phyloP scores from a whole-genome alignment of 768 basidiomycete species.

The Rhodotorula toruloides region DNA sequence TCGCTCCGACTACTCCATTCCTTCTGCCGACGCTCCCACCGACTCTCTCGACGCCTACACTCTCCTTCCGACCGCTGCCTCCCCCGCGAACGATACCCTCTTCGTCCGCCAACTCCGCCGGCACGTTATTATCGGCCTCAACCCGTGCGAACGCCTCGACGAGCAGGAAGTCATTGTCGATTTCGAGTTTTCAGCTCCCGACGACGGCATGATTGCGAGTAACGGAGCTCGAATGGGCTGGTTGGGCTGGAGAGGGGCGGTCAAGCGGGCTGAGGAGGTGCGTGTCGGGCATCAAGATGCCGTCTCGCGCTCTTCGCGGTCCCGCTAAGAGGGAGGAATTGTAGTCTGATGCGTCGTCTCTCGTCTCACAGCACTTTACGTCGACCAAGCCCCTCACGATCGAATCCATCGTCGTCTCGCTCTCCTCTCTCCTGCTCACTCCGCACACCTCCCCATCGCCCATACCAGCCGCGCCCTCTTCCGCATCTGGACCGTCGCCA shows the following conservation, averaged over 20 bases:
- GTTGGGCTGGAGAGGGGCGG: constrained; percentile 14
- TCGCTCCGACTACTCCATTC: constrained; percentile 14
- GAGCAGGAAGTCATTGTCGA: constrained; percentile 60
- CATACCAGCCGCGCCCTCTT: background rate
- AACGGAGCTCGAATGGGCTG: constrained; percentile 12
- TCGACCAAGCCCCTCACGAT: constrained; percentile 51
- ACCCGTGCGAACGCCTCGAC: constrained; percentile 61
- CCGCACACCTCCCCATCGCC: constrained; percentile 9
- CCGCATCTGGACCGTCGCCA: background rate
- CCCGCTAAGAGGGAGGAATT: too few relatives aligned
- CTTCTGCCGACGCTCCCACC: background rate
- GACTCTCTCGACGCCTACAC: background rate
- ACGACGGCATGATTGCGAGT: constrained; percentile 44
- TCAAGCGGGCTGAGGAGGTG: constrained; percentile 28
- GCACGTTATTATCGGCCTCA: constrained; percentile 62
- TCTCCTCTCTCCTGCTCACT: constrained; percentile 51
- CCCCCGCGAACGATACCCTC: constrained; percentile 9
- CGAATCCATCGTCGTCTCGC: constrained; percentile 62
- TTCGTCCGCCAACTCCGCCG: constrained; percentile 54
- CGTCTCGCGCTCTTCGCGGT: background rate
- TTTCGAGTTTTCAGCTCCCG: constrained; percentile 42
- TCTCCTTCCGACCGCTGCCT: background rate
- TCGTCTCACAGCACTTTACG: constrained; percentile 20
- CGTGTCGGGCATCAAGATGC: background rate
- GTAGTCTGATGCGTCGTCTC: too few relatives aligned